Evolutionary conservation across 2,329 filamentous ascomycete genomes (phyloP).

Genomic region (Talaromyces amestolkiae): DNA sequence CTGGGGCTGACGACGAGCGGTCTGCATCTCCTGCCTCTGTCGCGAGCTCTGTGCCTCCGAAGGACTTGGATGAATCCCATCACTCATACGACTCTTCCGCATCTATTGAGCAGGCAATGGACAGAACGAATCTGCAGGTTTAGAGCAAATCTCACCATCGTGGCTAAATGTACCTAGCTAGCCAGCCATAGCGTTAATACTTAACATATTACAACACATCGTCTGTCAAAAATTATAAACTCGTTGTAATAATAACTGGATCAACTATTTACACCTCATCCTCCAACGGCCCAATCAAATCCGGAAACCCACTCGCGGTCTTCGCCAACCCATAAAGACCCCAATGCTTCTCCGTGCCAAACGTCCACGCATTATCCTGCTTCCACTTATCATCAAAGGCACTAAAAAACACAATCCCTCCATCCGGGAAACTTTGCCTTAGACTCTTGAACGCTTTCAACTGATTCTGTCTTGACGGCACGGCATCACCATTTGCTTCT

Average conservation of each 20-base stretch:
- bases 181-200: background rate
- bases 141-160: background rate
- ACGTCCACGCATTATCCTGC: constrained; percentile 58
- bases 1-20: background rate
- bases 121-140: background rate
- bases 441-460: constrained; percentile 63
- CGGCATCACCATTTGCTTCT: constrained; percentile 61
- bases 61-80: background rate
- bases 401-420: constrained; percentile 66
- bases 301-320: background rate
- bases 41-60: background rate
- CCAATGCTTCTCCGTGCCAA: constrained; percentile 74
- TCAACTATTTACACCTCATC: constrained; percentile 1
- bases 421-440: constrained; percentile 54
- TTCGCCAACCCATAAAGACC: constrained; percentile 43
- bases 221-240: background rate
- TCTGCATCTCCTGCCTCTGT: constrained; percentile 8
- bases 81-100: background rate
- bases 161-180: background rate
- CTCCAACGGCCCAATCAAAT: background rate
- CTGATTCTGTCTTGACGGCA: constrained; percentile 68
- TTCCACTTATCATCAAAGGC: constrained; percentile 83
- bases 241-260: background rate
- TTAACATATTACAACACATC: background rate
- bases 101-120: constrained; percentile 2